These are phyloP conservation scores for Polyporus tsugae DNA, from an alignment of 1,284 basidiomycete species.

Conservation along the genomic window DNA sequence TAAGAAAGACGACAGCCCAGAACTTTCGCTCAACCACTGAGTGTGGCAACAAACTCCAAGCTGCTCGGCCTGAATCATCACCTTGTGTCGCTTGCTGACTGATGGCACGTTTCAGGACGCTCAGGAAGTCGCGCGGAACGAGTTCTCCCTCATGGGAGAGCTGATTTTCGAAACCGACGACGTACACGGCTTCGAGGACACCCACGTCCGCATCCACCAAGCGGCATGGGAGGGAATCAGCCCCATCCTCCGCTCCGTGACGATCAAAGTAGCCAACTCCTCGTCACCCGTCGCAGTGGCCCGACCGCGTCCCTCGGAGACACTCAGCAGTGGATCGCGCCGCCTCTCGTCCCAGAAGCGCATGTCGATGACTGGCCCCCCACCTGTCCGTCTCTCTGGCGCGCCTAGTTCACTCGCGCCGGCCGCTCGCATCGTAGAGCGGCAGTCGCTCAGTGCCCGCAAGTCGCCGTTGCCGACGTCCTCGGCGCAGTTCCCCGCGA, in stretches of 20 bases:
- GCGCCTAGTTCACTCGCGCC: neutral
- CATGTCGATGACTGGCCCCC: constrained; percentile 14
- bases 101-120: constrained; percentile 23
- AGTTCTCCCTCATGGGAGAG: constrained; percentile 28
- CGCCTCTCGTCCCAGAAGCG: constrained; percentile 25
- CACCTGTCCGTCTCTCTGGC: constrained; percentile 11
- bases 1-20: too few relatives aligned
- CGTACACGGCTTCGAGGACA: constrained; percentile 33
- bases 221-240: constrained; percentile 36
- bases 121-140: constrained; percentile 14
- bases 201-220: constrained; percentile 34
- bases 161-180: constrained; percentile 36
- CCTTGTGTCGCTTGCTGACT: neutral
- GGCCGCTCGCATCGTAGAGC: constrained; percentile 7
- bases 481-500: constrained; percentile 1
- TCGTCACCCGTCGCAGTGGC: neutral
- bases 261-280: constrained; percentile 12
- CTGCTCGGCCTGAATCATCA: too few relatives aligned
- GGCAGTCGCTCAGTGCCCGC: constrained; percentile 14
- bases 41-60: neutral
- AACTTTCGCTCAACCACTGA: neutral
- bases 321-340: constrained; percentile 11
- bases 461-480: constrained; percentile 14
- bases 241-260: constrained; percentile 29
- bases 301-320: constrained; percentile 16